These are phyloP conservation scores for Penicillium parvum DNA, from an alignment of 495 filamentous ascomycete species.

Conservation along the genomic window DNA sequence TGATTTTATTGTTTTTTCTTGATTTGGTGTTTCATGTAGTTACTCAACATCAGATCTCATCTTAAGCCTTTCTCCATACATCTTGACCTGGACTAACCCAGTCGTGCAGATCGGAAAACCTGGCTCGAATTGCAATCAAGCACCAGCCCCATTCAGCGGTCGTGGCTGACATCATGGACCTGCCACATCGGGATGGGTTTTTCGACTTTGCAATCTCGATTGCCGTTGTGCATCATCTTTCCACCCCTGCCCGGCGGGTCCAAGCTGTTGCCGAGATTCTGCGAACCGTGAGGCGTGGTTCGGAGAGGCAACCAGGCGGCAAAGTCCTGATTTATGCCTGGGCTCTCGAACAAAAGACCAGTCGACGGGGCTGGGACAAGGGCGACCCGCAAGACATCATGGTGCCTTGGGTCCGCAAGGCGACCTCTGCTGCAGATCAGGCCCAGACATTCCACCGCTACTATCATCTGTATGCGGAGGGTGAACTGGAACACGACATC, in stretches of 20 bases:
- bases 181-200: slow-evolving; percentile 60
- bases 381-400: slow-evolving; percentile 85
- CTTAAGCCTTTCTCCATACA: slow-evolving; percentile 8
- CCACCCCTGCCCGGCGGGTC: slow-evolving; percentile 69
- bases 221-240: slow-evolving; percentile 92
- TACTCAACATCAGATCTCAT: slow-evolving; percentile 3
- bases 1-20: slow-evolving; percentile 12
- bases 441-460: slow-evolving; percentile 70
- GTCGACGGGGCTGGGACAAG: slow-evolving; percentile 88
- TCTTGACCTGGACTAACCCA: slow-evolving; percentile 16
- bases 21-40: slow-evolving; percentile 5
- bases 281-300: slow-evolving; percentile 52
- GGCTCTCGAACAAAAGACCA: slow-evolving; percentile 89
- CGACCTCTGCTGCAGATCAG: slow-evolving; percentile 17
- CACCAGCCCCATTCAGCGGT: slow-evolving; percentile 60
- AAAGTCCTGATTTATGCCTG: slow-evolving; percentile 87
- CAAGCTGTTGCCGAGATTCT: slow-evolving; percentile 71
- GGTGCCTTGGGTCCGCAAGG: slow-evolving; percentile 87
- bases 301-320: slow-evolving; percentile 41
- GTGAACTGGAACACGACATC: slow-evolving; percentile 83
- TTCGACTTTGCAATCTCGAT: slow-evolving; percentile 96
- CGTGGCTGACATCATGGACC: slow-evolving; percentile 66
- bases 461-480: slow-evolving; percentile 87
- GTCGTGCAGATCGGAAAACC: slow-evolving; percentile 56
- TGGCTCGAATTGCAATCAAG: slow-evolving; percentile 66